A percentile compares a stretch with the other conserved stretches of the same genome.
phyloP scores from a whole-genome alignment of 345 rosid species.

The Ceriops zippeliana region DNA sequence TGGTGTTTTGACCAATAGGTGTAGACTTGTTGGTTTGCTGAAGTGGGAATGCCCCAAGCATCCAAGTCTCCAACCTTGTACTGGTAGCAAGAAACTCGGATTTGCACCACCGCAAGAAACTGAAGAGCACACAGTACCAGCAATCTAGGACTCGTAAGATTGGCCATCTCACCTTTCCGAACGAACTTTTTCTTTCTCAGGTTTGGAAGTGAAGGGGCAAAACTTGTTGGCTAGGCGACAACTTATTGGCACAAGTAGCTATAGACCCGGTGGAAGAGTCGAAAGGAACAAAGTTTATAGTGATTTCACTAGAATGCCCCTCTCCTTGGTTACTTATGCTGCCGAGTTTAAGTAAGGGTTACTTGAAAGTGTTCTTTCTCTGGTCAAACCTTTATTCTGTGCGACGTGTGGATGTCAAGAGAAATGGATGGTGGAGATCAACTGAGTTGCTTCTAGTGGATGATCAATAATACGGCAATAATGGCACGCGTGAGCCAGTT shows the following conservation, averaged over 20 bases:
- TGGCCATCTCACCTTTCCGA: constrained; percentile 19
- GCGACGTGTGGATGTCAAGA: neutral
- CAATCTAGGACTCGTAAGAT: constrained; percentile 17
- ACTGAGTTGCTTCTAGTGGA: neutral
- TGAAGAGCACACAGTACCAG: constrained; percentile 27
- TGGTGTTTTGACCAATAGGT: constrained; percentile 68
- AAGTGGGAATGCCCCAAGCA: constrained; percentile 82
- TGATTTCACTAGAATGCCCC: constrained; percentile 15
- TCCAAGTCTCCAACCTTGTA: constrained; percentile 79
- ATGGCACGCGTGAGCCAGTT: constrained; percentile 34
- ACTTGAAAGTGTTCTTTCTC: neutral
- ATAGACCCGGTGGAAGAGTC: neutral
- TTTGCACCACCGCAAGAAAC: constrained; percentile 42
- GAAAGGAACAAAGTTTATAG: constrained; percentile 5
- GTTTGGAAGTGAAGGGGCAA: neutral
- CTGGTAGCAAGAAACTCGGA: constrained; percentile 42
- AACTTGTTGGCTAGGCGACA: neutral
- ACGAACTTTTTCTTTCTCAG: neutral
- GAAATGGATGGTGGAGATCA: neutral
- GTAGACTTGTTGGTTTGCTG: constrained; percentile 58
- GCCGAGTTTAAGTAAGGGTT: neutral
- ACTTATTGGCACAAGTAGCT: constrained; percentile 10
- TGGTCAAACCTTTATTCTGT: constrained; percentile 1
- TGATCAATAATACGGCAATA: constrained; percentile 8
- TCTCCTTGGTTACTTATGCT: neutral